These are phyloP conservation scores for Penstemon newberryi DNA, from an alignment of 257 asterid genomes.

Conservation along the genomic window DNA sequence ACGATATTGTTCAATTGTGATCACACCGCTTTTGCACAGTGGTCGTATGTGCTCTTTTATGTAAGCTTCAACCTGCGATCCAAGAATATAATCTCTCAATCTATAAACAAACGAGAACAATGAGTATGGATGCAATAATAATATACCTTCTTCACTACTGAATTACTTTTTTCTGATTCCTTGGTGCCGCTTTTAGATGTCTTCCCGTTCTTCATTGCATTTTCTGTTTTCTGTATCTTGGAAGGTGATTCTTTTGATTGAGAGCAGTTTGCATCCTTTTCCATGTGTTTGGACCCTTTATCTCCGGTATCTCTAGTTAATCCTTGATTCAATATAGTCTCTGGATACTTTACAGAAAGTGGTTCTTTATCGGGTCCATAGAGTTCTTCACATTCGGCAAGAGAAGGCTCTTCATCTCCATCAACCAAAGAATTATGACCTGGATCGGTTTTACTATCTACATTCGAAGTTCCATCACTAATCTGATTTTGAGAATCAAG, in stretches of 20 bases:
- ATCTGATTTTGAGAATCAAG: conserved; percentile 33
- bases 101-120: background rate
- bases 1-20: conserved; percentile 82
- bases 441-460: conserved; percentile 29
- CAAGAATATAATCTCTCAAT: conserved; percentile 6
- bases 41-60: conserved; percentile 96
- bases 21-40: conserved; percentile 94
- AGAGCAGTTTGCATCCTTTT: conserved; percentile 30
- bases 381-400: conserved; percentile 86
- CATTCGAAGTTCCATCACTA: conserved; percentile 32
- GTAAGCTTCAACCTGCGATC: conserved; percentile 80
- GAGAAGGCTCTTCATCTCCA: conserved; percentile 54
- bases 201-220: conserved; percentile 39
- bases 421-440: conserved; percentile 39
- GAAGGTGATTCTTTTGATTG: conserved; percentile 40
- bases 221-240: conserved; percentile 35
- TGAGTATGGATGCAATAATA: background rate
- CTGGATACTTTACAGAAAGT: conserved; percentile 54
- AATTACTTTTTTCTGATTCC: conserved; percentile 43
- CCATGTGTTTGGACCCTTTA: conserved; percentile 24
- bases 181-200: conserved; percentile 35
- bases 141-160: conserved; percentile 46
- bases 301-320: conserved; percentile 35
- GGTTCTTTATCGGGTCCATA: conserved; percentile 91
- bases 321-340: conserved; percentile 33